phyloP scores from a whole-genome alignment of 2,329 filamentous ascomycete genomes.

The Epicoccum sorghinum region DNA sequence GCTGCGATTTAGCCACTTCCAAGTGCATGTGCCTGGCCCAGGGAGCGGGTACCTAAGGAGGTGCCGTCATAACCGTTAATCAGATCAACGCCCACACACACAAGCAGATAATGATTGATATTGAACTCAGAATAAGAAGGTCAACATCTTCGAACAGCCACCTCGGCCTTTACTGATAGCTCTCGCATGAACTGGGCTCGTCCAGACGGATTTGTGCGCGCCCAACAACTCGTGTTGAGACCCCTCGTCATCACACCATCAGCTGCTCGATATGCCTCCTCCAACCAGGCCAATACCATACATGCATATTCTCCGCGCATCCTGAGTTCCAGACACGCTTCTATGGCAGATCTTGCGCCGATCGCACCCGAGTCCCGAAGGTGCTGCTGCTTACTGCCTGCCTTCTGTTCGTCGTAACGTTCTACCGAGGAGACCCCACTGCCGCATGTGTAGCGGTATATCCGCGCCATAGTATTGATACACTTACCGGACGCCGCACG shows the following conservation, averaged over 20 bases:
- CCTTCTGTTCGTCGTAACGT: neutral
- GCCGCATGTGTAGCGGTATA: neutral
- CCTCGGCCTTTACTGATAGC: neutral
- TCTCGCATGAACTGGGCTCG: neutral
- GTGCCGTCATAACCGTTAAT: slow-evolving; percentile 30
- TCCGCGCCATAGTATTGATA: neutral
- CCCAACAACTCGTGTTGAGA: slow-evolving; percentile 2
- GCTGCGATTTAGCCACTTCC: slow-evolving; percentile 26
- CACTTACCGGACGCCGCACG: slow-evolving; percentile 6
- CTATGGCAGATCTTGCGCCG: slow-evolving; percentile 32
- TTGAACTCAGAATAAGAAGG: neutral
- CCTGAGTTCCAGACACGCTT: slow-evolving; percentile 30
- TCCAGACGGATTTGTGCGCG: neutral
- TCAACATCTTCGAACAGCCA: neutral
- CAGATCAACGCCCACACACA: slow-evolving; percentile 13
- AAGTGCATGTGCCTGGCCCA: slow-evolving; percentile 25
- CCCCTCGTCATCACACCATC: slow-evolving; percentile 32
- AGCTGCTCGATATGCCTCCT: slow-evolving; percentile 1
- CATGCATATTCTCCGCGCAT: slow-evolving; percentile 29
- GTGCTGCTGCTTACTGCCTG: neutral
- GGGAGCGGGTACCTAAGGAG: slow-evolving; percentile 31
- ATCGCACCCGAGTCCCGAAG: slow-evolving; percentile 25
- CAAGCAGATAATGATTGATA: neutral
- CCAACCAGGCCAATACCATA: slow-evolving; percentile 2
- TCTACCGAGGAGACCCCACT: neutral